Evolutionary conservation across 1,284 basidiomycete species (phyloP), one percentile per base, ranked within the genome.

Genomic region (Sporisorium exsertum): DNA sequence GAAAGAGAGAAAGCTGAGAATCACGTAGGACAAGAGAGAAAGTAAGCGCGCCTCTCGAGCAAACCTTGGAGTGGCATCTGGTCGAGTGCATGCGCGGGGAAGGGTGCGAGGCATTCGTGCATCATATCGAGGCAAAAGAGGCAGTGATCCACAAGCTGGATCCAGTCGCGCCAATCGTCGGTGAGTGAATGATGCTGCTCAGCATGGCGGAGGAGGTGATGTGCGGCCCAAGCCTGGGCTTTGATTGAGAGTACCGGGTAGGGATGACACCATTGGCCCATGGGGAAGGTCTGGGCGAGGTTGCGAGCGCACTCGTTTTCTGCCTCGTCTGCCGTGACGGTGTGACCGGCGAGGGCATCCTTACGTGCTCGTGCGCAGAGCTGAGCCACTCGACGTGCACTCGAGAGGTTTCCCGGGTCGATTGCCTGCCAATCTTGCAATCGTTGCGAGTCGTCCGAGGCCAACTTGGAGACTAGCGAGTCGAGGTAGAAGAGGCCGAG

Each of bases 261-360:
- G 6, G 53, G 53, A 43, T 55, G 53, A 18, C 53, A 55, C 53
- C 53, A 55, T 26, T 55, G 53, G 16, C 53, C 53, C 53, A 55
- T 43, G 6, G 53, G 53, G 16, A 42, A 43, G 5, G 53, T 55
- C 13, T 55, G 53, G 24, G 40, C 40, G 24, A 55, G 35, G 24
- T 43, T 27, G 37, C 37, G 53, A 29, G 33, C 15, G 15, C 53
- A n/a, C 26, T 55, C 53, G 40, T 43, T 55, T 20, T 55, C 37
- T 7, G 53, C 53, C 35, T 55, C 33, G 53, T 55, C 53, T 12
- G 53, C 53, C 15, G 53, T 55, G 20, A 55, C 53, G 9, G 53
- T 55, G 37, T 43, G 40, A 26, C 53, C 53, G n/a, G 20, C 53
- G 18, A 55, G 53, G 10, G 53, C 53, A 43, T 55, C 53, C 24